Base-by-base conservation (phyloP, 345 rosid species). In the Orychophragmus violaceus region DNA sequence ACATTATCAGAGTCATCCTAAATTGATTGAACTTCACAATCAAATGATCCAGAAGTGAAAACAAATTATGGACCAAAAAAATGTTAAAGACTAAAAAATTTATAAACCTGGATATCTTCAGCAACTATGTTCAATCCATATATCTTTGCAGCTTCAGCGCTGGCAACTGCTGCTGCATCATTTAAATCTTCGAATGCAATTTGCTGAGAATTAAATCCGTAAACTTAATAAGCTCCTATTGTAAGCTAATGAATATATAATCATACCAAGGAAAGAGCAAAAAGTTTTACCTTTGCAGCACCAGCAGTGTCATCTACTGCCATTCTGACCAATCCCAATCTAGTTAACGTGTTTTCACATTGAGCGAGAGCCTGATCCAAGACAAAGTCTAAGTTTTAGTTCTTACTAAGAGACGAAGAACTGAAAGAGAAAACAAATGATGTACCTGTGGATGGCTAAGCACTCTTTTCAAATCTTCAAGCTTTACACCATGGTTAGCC, bases 391-490 rank as follows among this genome's bases (percentile, higher is more conserved):
- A 14, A 14, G 29, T 11, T 21, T 52, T 19, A 19, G 61, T 19
- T 59, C 48, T n/a, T 44, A 41, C 11, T 27, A 66, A 66, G 2
- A 4, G 10, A 53, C 0, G 1, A 63, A 52, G 45, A 23, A 22
- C 19, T 29, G 5, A 27, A 57, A 48, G 2, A 19, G 49, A 53
- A 71, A 57, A 17, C 6, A 64, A 49, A 37, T 8, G 37, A 27
- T 25, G 42, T 76, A 88, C 99, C 95, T 94, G 99, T 52, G 96
- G 95, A 87, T 90, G 99, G 84, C 99, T 94, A 55, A 94, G 82
- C 68, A 90, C 99, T 77, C 99, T 87, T 70, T 55, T 79, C 77
- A 94, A 72, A 75, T 88, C 87, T 76, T 84, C 91, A 48, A 88
- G 37, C 75, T 82, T 74, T 35, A 94, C 97, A 70, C 95, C 95